phyloP scores from a whole-genome alignment of 73 alveolate species.

The Symbiodinium pilosum region DNA sequence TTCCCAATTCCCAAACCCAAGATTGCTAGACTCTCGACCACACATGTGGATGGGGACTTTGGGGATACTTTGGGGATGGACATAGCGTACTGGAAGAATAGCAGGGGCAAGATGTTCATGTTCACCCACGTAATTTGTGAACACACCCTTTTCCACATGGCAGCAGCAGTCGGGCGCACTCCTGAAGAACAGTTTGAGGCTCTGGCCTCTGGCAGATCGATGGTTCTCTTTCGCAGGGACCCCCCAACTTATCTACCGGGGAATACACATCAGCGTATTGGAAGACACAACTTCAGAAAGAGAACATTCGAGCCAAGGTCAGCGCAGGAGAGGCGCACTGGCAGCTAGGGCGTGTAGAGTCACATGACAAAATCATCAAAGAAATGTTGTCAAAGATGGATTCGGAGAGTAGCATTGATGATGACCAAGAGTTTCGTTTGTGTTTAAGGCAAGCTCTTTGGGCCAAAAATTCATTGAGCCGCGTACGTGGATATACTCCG shows the following conservation, averaged over 20 bases:
- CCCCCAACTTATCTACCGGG: not conserved
- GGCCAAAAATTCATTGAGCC: not conserved
- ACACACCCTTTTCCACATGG: not conserved
- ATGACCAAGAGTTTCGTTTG: not conserved
- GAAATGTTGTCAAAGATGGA: constrained; percentile 27
- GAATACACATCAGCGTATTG: not conserved
- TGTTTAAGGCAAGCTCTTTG: not conserved
- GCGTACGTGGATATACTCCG: not conserved
- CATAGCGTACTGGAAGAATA: not conserved
- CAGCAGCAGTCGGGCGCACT: not conserved
- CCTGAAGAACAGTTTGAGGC: not conserved
- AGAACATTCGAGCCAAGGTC: not conserved
- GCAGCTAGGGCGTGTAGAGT: not conserved
- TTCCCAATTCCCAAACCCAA: not conserved
- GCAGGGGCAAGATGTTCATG: not conserved
- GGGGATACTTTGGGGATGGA: no score
- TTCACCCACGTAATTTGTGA: not conserved
- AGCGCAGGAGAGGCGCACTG: constrained; percentile 16
- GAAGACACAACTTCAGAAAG: not conserved
- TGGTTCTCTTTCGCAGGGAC: not conserved
- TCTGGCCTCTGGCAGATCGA: not conserved
- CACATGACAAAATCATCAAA: not conserved
- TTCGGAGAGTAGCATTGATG: not conserved
- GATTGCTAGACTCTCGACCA: not conserved
- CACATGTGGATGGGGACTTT: not conserved